Base-by-base conservation (phyloP, 257 asterid species). In the Rhazya stricta region DNA sequence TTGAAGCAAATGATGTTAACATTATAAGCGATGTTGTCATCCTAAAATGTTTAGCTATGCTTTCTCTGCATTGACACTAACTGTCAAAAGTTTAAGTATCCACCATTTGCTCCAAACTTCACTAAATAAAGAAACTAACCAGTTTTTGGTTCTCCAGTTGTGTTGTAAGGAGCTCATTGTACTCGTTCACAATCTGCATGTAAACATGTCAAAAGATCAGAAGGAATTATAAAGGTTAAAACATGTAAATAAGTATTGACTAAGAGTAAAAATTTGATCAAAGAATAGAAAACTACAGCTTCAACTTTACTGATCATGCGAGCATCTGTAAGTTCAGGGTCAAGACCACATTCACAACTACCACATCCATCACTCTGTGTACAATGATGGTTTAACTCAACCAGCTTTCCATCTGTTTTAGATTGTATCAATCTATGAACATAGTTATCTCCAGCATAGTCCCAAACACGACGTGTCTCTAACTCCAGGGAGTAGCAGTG, bases 381-480 rank as follows among this genome's bases (percentile, higher is more conserved):
- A 80, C 96, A 86, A 56, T 85, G 95, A 78, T 83, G 90, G 82
- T 94, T 92, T 83, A 92, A 82, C 86, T 88, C 99, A 46, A 95
- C 96, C 88, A 92, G 79, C 79, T 95, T 89, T 53, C 99, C 98
- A 84, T 95, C 96, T 63, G 98, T 91, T 83, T 95, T 95, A 74
- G 97, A 91, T 80, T 89, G 99, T 83, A 95, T 91, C 82, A 95
- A 73, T 42, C 99, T 87, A 77, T 95, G 99, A 86, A 95, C 99
- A 84, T 95, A 95, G 83, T 92, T 95, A 81, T 95, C 92, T 77
- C 99, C 99, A 68, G 88, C 90, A 79, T 87, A 88, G 81, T 95
- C 98, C 99, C 99, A 95, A 77, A 95, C 99, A 66, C 98, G 91
- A 70, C 88, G 95, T 23, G 99, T 92, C 82, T 95, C 98, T 82